These are phyloP conservation scores for Nicotiana noctiflora DNA, from an alignment of 257 asterid genomes.

Conservation along the genomic window DNA sequence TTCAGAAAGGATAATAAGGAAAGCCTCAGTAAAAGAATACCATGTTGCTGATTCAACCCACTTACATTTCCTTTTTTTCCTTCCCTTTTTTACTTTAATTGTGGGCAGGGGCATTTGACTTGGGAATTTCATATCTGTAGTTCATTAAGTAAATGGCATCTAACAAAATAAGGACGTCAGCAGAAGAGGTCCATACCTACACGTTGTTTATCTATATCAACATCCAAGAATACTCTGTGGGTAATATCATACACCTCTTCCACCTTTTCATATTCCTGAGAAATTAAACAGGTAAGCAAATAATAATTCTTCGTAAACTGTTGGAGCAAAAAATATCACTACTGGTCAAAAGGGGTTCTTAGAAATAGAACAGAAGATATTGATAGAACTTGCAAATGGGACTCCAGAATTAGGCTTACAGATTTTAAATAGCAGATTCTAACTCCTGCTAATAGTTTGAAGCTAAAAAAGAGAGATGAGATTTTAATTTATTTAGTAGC, in stretches of 20 bases:
- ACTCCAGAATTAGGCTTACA: background rate
- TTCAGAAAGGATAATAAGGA: background rate
- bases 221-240: conserved; percentile 87
- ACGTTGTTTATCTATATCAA: conserved; percentile 87
- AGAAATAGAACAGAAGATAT: background rate
- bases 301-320: background rate
- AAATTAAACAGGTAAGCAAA: conserved; percentile 1
- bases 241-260: conserved; percentile 73
- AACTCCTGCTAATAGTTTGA: background rate
- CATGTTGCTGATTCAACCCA: background rate
- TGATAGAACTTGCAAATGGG: background rate
- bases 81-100: background rate
- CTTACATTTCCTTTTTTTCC: too few relatives aligned
- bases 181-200: conserved; percentile 35
- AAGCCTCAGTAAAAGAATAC: too few relatives aligned
- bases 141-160: background rate
- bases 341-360: background rate
- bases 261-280: conserved; percentile 46
- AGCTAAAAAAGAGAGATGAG: background rate
- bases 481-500: background rate
- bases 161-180: background rate
- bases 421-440: background rate
- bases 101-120: background rate
- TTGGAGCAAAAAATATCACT: background rate
- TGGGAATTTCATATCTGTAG: background rate